Evolutionary conservation across 2,329 filamentous ascomycete species (phyloP).

Genomic region (Orbilia oligospora): DNA sequence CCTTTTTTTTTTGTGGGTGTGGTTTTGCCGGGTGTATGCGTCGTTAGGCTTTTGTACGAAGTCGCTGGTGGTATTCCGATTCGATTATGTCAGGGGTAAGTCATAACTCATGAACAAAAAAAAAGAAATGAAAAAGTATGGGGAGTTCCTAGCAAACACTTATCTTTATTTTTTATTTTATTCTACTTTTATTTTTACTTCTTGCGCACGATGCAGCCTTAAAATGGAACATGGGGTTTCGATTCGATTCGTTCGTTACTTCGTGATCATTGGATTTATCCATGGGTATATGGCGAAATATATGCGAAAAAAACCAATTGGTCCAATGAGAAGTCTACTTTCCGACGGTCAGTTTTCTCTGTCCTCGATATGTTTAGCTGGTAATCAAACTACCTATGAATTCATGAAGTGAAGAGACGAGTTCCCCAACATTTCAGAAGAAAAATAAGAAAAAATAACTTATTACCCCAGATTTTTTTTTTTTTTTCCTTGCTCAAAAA

Average conservation of each 20-base stretch:
- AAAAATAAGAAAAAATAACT: too few relatives aligned
- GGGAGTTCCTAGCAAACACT: conserved; percentile 20
- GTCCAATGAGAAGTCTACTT: conserved; percentile 27
- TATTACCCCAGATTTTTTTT: not conserved
- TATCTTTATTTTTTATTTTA: not conserved
- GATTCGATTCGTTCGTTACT: too few relatives aligned
- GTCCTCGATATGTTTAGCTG: too few relatives aligned
- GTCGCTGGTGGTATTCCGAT: conserved; percentile 3
- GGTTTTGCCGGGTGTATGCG: conserved; percentile 56
- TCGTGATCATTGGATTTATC: not conserved
- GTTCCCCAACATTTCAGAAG: conserved; percentile 24
- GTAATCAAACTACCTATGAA: too few relatives aligned
- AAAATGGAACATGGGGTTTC: conserved; percentile 27
- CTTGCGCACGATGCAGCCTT: conserved; percentile 40
- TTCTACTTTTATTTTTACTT: too few relatives aligned
- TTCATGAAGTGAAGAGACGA: too few relatives aligned
- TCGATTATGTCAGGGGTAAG: conserved; percentile 36
- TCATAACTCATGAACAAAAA: not conserved
- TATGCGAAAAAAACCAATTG: not conserved
- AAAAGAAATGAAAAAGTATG: not conserved
- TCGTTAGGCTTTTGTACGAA: conserved; percentile 23
- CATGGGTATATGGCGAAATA: conserved; percentile 30
- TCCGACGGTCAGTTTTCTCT: conserved; percentile 50
- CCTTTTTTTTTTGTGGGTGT: not conserved
- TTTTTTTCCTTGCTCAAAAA: not conserved